Evolutionary conservation across 2,329 filamentous ascomycete species (phyloP).

Genomic region (Apiospora hydei): DNA sequence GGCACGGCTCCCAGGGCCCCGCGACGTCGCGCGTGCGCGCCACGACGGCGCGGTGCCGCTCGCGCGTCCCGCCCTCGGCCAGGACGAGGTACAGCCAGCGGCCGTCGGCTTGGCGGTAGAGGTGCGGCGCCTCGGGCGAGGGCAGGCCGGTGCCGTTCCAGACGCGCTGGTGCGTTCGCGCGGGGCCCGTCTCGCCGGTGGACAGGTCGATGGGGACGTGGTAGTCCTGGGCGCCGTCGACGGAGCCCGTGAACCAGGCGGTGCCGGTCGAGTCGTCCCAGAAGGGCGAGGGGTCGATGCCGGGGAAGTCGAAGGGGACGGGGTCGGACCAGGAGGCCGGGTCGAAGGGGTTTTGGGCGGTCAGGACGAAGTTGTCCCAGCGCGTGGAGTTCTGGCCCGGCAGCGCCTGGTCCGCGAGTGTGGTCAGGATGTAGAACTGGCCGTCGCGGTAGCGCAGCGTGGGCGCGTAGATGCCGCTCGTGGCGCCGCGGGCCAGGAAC

Average conservation of each 20-base stretch:
- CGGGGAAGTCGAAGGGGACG: too few relatives aligned
- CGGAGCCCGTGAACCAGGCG: not conserved
- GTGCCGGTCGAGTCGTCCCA: too few relatives aligned
- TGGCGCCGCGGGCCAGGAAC: constrained; percentile 17
- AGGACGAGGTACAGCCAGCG: constrained; percentile 51
- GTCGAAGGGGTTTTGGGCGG: constrained; percentile 33
- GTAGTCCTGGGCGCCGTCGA: not conserved
- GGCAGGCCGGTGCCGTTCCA: not conserved
- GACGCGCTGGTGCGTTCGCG: not conserved
- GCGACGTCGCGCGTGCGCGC: constrained; percentile 38
- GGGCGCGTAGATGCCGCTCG: constrained; percentile 44
- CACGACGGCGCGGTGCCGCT: constrained; percentile 40
- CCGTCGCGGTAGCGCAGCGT: constrained; percentile 42
- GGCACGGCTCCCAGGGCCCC: too few relatives aligned
- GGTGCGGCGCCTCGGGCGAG: constrained; percentile 46
- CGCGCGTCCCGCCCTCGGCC: constrained; percentile 48
- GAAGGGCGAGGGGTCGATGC: too few relatives aligned
- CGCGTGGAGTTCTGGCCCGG: constrained; percentile 29
- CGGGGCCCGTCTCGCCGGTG: constrained; percentile 21
- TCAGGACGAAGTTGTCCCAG: constrained; percentile 42
- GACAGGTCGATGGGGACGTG: constrained; percentile 20
- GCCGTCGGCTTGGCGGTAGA: constrained; percentile 43
- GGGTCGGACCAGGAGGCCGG: too few relatives aligned
- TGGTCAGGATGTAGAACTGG: constrained; percentile 44
- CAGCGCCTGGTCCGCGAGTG: constrained; percentile 37